These are phyloP conservation scores for Arabis hirsuta DNA, from an alignment of 345 rosid genomes.

Conservation along the genomic window DNA sequence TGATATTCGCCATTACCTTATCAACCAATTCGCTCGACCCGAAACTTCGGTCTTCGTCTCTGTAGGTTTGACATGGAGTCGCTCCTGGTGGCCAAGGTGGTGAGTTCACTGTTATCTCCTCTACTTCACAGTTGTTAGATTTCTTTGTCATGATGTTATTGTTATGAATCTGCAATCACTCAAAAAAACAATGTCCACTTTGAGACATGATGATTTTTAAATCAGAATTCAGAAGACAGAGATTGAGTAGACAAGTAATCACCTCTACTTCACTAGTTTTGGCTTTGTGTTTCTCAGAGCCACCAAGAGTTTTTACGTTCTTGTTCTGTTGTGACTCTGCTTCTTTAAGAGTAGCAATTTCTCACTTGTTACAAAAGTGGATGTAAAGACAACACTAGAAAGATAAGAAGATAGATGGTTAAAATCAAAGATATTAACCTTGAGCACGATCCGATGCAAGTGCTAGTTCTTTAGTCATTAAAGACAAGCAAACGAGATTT, in stretches of 20 bases:
- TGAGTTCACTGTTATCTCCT: conserved; percentile 82
- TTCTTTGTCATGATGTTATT: conserved; percentile 56
- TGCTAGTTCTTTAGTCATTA: no score
- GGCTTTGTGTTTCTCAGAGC: conserved; percentile 58
- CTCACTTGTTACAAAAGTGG: no score
- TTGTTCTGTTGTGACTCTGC: conserved; percentile 56
- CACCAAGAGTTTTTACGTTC: conserved; percentile 49
- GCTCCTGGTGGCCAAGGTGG: conserved; percentile 93
- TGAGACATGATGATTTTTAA: conserved; percentile 4
- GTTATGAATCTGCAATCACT: conserved; percentile 55
- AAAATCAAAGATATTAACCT: no score
- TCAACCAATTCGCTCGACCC: conserved; percentile 90
- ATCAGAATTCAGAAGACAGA: not conserved
- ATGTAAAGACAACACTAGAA: no score
- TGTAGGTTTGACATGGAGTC: conserved; percentile 61
- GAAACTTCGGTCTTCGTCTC: conserved; percentile 72
- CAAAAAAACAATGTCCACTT: conserved; percentile 16
- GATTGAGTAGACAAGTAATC: conserved; percentile 32
- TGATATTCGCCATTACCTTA: conserved; percentile 96
- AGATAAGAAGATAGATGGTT: no score
- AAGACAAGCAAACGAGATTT: no score
- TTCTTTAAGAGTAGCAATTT: conserved; percentile 67
- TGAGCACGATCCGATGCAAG: no score
- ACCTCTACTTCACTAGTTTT: conserved; percentile 83
- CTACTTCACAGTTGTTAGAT: conserved; percentile 76